Evolutionary conservation across 768 basidiomycete species (phyloP), one percentile per base, ranked within the genome.

Genomic region (Pulveroboletus sp.): DNA sequence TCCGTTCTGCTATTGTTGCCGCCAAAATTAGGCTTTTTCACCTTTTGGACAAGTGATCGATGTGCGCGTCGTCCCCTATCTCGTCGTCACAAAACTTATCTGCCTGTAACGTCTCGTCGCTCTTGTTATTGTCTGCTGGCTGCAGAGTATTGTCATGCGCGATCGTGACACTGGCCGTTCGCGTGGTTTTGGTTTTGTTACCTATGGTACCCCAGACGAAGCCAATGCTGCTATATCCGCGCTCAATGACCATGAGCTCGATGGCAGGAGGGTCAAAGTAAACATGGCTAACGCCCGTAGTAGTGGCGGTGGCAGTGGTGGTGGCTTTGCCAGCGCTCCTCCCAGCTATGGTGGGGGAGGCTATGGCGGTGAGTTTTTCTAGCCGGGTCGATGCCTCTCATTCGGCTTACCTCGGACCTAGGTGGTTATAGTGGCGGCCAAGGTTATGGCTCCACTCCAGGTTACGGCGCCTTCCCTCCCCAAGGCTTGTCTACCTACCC

Each of bases 131-230:
- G 48, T 59, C 57, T 59, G 40, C 35, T 43, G 37, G 42, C 50
- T 67, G 71, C 57, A 97, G 92, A 89, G 88, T 60, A 93, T 95
- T 73, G 93, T 95, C 69, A 95, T 95, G 94, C 88, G 91, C 75
- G 94, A 98, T 75, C 91, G 94, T 67, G 95, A 97, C 66, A 97
- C 95, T 57, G 90, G 91, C 52, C 91, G 94, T 65, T 95, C 92
- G 56, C 87, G 94, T 66, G 94, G 94, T 64, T 97, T 97, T 69
- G 94, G 94, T 54, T 97, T 97, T 72, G 94, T 97, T 53, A 94
- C 90, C 46, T 94, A 75, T 69, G 68, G 74, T 55, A 65, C 69
- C 40, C 37, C 62, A 12, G 61, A 69, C 25, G 92, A 95, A 68
- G 94, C 94, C 38, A 73, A 87, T 11, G 74, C 75, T 51, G 93